Evolutionary conservation across 805 yeast genomes (phyloP), one percentile per base, ranked within the genome.

Genomic region (Lipomyces spencermartinsiae): DNA sequence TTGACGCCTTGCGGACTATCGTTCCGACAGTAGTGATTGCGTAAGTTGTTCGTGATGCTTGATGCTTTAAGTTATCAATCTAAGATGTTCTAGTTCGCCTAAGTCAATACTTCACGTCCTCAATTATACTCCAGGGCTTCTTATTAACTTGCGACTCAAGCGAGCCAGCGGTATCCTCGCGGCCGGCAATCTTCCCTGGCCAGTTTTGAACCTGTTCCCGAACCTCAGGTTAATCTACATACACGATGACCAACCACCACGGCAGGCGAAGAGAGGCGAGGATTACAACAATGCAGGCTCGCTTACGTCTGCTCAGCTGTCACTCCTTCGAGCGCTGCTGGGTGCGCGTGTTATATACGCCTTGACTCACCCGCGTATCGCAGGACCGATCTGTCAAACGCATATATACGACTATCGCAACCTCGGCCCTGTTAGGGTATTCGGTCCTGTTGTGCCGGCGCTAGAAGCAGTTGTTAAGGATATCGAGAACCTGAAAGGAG

Each of bases 331-430:
- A 14, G 78, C 78, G 2, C 74, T 79, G 16, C 64, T 78, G 2
- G 83, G 82, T 6, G 66, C 80, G 1, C 76, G 75, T 54, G 70
- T 80, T 29, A 59, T 80, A 12, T 80, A 78, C 59, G 72, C 79
- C 1, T 65, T 80, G 10, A 68, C 73, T 31, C 65, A 73, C 16
- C 78, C 81, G 2, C 56, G 58, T 1, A 65, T 74, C 33, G 74
- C 74, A 5, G 73, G 80, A 19, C 80, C 82, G 6, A 46, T 80
- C 5, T 68, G 78, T 39, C 82, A 80, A 69, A 79, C 83, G 3
- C 61, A 68, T 58, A 51, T 67, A 31, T 75, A 75, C 49, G 80
- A 78, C 70, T 78, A 78, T 63, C 71, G 75, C 34, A 56, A 64
- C 63, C 53, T 76, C 8, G 69, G 66, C 12, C 56, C 54, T n/a